These are phyloP conservation scores for Pisolithus orientalis DNA, from an alignment of 768 basidiomycete species.

Conservation along the genomic window DNA sequence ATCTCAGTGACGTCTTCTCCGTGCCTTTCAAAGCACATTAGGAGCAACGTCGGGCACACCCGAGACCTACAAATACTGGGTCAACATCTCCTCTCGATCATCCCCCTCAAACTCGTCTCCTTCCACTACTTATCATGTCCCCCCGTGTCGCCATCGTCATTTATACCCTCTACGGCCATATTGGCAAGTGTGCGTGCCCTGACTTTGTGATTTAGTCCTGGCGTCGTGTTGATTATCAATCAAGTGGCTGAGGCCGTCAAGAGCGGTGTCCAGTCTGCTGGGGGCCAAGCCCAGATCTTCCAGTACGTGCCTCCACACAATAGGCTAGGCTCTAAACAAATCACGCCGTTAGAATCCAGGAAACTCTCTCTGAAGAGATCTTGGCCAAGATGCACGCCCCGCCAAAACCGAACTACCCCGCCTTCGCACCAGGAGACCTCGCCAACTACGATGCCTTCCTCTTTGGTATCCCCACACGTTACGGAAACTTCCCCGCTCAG, in stretches of 20 bases:
- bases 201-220: background rate
- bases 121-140: constrained; percentile 28
- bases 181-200: constrained; percentile 49
- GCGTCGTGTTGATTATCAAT: constrained; percentile 3
- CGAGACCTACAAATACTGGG: constrained; percentile 12
- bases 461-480: constrained; percentile 76
- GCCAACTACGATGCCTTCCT: constrained; percentile 63
- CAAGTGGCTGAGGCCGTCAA: constrained; percentile 56
- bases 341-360: constrained; percentile 49
- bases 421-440: constrained; percentile 52
- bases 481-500: constrained; percentile 74
- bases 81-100: background rate
- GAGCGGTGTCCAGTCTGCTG: constrained; percentile 40
- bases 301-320: constrained; percentile 36
- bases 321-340: background rate
- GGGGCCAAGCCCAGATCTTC: constrained; percentile 46
- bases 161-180: constrained; percentile 72
- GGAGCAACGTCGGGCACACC: too few relatives aligned
- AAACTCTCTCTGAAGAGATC: constrained; percentile 70
- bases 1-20: background rate
- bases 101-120: background rate
- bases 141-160: constrained; percentile 66
- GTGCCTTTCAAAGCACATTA: background rate
- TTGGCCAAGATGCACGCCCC: constrained; percentile 66
- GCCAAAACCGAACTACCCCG: constrained; percentile 64